Base-by-base conservation (phyloP, 108 stramenopile genomes). In the Fistulifera pelliculosa region DNA sequence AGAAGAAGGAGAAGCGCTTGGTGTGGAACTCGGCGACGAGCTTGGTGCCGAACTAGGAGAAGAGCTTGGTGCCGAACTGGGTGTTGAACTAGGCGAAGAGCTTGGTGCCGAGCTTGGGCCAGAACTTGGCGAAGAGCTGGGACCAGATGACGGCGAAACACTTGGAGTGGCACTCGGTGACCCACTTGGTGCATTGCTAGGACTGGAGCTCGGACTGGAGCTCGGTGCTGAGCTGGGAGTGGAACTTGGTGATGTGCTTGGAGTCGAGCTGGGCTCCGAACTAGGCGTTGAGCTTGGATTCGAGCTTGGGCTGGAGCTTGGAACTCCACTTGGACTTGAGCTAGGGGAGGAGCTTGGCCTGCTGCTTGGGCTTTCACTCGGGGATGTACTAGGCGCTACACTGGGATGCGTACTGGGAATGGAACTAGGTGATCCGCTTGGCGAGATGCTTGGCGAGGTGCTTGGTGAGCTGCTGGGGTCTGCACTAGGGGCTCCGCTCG, bases 1-100 rank as follows among this genome's bases (percentile, higher is more conserved):
- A 2, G 50, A 26, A 16, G 54, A 22, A 27, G 54, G 54, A 17
- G 39, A 47, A 19, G 21, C 3, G 23, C 38, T 56, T 39, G 54
- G 51, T 4, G 16, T 23, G 16, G 51, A 52, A 28, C 24, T 26
- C 21, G 54, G 54, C 44, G 8, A 2, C 7, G 54, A 21, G 23
- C 21, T 56, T 6, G 54, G 54, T 41, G 15, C 54, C 16, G 19
- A 17, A 56, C 28, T 22, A 11, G 54, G 54, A 14, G 8, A 8
- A 16, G 54, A 41, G 14, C 21, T 41, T 4, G 54, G 40, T 8
- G 17, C 6, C 3, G 38, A 18, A 5, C 17, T 41, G 4, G 40
- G 40, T 16, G 16, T 12, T 18, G 54, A 2, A 42, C 38, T 56
- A 47, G 54, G 54, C 17, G 23, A 27, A 56, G 11, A 6, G 23